phyloP scores from a whole-genome alignment of 768 basidiomycete genomes.

The Xerocomellus dryophilus region DNA sequence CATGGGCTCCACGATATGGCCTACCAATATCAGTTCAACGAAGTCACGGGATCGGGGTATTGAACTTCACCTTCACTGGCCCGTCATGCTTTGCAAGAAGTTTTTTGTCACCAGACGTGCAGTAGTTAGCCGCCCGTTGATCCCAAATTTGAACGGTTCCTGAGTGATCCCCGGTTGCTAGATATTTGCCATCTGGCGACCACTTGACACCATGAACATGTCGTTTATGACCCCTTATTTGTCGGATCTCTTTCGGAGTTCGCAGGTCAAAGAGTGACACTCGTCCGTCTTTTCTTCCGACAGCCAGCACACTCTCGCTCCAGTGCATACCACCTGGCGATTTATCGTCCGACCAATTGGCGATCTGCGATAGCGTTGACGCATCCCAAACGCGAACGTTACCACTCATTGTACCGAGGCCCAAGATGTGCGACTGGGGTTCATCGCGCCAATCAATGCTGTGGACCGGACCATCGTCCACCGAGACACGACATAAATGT shows the following conservation, averaged over 20 bases:
- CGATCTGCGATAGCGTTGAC: constrained; percentile 24
- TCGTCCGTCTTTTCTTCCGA: constrained; percentile 38
- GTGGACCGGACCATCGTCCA: constrained; percentile 37
- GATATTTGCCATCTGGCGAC: constrained; percentile 38
- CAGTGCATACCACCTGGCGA: constrained; percentile 41
- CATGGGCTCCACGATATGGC: constrained; percentile 76
- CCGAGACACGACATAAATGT: constrained; percentile 44
- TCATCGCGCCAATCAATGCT: constrained; percentile 52
- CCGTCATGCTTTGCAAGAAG: constrained; percentile 43
- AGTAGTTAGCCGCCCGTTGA: constrained; percentile 31
- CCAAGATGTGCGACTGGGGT: constrained; percentile 41
- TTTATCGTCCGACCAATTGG: constrained; percentile 35
- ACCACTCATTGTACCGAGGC: constrained; percentile 51
- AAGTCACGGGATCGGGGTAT: not conserved
- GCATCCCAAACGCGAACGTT: constrained; percentile 56
- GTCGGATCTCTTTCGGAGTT: constrained; percentile 24
- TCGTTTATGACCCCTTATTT: constrained; percentile 32
- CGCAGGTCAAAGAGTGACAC: constrained; percentile 40
- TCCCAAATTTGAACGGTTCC: constrained; percentile 47
- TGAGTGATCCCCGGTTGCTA: constrained; percentile 41
- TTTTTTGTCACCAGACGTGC: constrained; percentile 33
- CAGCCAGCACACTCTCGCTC: constrained; percentile 36
- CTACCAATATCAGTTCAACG: constrained; percentile 31
- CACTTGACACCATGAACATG: constrained; percentile 41
- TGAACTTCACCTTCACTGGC: constrained; percentile 39